Evolutionary conservation across 1,284 basidiomycete genomes (phyloP).

Genomic region (Rhodotorula sp.): DNA sequence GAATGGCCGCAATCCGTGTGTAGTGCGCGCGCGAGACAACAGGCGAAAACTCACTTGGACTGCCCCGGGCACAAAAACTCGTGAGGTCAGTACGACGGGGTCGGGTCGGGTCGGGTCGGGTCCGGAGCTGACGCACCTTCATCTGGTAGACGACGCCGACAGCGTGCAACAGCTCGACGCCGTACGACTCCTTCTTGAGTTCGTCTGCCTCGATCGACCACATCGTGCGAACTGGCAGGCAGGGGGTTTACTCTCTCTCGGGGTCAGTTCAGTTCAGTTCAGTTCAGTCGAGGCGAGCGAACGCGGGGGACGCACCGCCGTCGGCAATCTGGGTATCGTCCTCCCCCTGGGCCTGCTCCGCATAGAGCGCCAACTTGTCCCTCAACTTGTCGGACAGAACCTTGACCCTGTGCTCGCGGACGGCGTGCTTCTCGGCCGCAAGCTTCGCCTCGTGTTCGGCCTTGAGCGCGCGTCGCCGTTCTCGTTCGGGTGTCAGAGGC

Average conservation of each 20-base stretch:
- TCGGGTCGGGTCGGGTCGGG: rapidly evolving
- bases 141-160: conserved; percentile 86
- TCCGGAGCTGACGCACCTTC: conserved; percentile 61
- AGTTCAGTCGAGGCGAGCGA: too few relatives aligned
- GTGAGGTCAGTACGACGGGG: background rate
- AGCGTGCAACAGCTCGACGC: conserved; percentile 83
- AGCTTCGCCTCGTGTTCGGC: conserved; percentile 50
- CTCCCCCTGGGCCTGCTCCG: conserved; percentile 69
- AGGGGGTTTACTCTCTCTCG: too few relatives aligned
- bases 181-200: conserved; percentile 86
- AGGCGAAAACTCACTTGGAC: conserved; percentile 8
- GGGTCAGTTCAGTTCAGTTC: too few relatives aligned
- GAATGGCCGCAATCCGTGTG: too few relatives aligned
- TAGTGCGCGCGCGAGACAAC: too few relatives aligned
- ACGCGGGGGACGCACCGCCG: conserved; percentile 33
- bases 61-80: background rate
- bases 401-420: conserved; percentile 71
- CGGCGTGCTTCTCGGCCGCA: conserved; percentile 50
- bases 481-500: conserved; percentile 70
- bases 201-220: conserved; percentile 55
- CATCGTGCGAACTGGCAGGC: conserved; percentile 41
- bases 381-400: conserved; percentile 70
- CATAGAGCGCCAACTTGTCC: conserved; percentile 86
- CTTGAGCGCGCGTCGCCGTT: conserved; percentile 58
- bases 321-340: conserved; percentile 40